Percentiles rank a stretch among this genome's conserved stretches.
These are phyloP conservation scores for Morella rubra DNA, from an alignment of 306 rosid genomes.

Conservation along the genomic window DNA sequence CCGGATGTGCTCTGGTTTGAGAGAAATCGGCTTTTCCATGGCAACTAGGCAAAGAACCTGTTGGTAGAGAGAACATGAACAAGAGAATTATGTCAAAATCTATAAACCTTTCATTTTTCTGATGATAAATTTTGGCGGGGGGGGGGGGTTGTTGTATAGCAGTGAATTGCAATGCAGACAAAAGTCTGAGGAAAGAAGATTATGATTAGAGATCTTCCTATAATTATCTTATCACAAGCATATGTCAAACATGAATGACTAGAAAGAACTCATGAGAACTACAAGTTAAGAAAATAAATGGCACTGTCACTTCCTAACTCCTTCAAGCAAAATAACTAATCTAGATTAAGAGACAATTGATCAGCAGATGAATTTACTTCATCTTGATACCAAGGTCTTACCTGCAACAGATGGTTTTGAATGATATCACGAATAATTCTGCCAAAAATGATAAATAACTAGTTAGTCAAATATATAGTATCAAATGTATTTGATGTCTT, in stretches of 20 bases:
- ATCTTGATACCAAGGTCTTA: constrained; percentile 37
- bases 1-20: constrained; percentile 89
- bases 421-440: constrained; percentile 96
- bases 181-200: constrained; percentile 16
- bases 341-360: constrained; percentile 4
- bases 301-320: neutral
- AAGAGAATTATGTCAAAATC: neutral
- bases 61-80: constrained; percentile 22
- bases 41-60: constrained; percentile 95
- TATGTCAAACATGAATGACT: constrained; percentile 15
- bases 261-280: constrained; percentile 15
- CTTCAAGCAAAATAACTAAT: constrained; percentile 5
- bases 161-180: neutral
- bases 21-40: constrained; percentile 95
- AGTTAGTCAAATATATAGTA: constrained; percentile 11
- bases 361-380: constrained; percentile 18
- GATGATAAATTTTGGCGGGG: neutral
- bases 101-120: neutral
- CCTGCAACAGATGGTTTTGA: constrained; percentile 97
- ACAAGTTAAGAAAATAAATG: constrained; percentile 5
- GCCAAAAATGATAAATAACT: constrained; percentile 26
- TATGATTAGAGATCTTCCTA: neutral
- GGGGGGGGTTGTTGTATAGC: neutral
- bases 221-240: constrained; percentile 16
- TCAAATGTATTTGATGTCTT: constrained; percentile 16